These are phyloP conservation scores for Cadophora sp. DNA, from an alignment of 2,329 filamentous ascomycete species.

Conservation along the genomic window DNA sequence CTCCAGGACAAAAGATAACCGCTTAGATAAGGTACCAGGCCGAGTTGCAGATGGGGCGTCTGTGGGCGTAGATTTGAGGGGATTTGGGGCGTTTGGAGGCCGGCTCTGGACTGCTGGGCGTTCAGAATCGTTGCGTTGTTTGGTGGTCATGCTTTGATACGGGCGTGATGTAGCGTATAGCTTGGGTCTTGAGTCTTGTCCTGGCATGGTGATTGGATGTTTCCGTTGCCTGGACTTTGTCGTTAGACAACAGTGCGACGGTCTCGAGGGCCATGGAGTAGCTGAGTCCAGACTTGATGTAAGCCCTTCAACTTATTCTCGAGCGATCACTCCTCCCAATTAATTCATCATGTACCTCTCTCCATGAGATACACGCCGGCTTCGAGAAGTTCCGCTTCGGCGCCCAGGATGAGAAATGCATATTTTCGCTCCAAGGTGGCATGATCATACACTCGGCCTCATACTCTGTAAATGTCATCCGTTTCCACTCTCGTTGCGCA, in stretches of 20 bases:
- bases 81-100: background rate
- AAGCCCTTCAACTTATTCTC: background rate
- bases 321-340: background rate
- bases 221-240: background rate
- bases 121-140: too few species aligned
- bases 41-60: background rate
- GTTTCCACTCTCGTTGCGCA: conserved; percentile 24
- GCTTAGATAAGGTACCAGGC: background rate
- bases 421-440: conserved; percentile 15
- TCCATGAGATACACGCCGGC: conserved; percentile 15
- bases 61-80: too few species aligned
- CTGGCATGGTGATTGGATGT: background rate
- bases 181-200: too few species aligned
- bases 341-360: conserved; percentile 18
- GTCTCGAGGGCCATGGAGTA: too few species aligned
- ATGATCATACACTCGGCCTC: conserved; percentile 24
- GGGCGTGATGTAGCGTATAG: too few species aligned
- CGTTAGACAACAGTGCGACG: too few species aligned
- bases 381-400: conserved; percentile 8
- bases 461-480: conserved; percentile 19
- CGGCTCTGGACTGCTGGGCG: background rate
- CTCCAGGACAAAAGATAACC: background rate
- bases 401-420: conserved; percentile 20
- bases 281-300: background rate
- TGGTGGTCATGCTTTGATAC: too few species aligned